A percentile compares a stretch with the other conserved stretches of the same genome.
phyloP scores from a whole-genome alignment of 2,329 filamentous ascomycete genomes.

The Thermoascus crustaceus region DNA sequence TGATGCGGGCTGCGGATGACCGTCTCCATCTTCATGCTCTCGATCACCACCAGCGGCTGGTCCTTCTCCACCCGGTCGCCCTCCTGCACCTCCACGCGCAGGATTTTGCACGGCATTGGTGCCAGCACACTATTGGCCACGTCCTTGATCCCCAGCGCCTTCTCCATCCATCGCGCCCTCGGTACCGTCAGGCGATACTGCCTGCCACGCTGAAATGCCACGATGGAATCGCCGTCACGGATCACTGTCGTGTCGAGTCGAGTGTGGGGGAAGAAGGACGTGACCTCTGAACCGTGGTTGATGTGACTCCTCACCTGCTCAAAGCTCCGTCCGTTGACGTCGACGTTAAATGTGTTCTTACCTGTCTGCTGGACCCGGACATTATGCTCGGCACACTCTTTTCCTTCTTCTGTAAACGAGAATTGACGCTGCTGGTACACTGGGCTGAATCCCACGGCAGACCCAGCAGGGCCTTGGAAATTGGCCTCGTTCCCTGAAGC shows the following conservation, averaged over 20 bases:
- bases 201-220: slow-evolving; percentile 64
- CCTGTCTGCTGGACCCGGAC: slow-evolving; percentile 47
- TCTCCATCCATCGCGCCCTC: slow-evolving; percentile 71
- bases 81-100: slow-evolving; percentile 78
- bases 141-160: slow-evolving; percentile 77
- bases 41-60: slow-evolving; percentile 79
- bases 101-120: slow-evolving; percentile 95
- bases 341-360: slow-evolving; percentile 42
- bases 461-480: slow-evolving; percentile 19
- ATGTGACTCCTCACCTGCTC: slow-evolving; percentile 42
- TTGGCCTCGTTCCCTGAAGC: slow-evolving; percentile 16
- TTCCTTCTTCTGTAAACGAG: slow-evolving; percentile 42
- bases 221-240: slow-evolving; percentile 43
- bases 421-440: slow-evolving; percentile 58
- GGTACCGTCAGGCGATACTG: slow-evolving; percentile 50
- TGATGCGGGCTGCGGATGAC: slow-evolving; percentile 69
- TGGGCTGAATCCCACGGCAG: slow-evolving; percentile 51
- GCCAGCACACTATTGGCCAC: slow-evolving; percentile 73
- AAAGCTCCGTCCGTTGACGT: slow-evolving; percentile 32
- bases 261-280: slow-evolving; percentile 75
- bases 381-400: slow-evolving; percentile 32
- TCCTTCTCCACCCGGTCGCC: slow-evolving; percentile 79
- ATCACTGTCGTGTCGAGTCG: slow-evolving; percentile 74
- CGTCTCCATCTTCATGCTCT: slow-evolving; percentile 88
- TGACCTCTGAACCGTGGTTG: slow-evolving; percentile 36